These are phyloP conservation scores for Fraxinus velutina DNA, from an alignment of 305 asterid genomes.

Conservation along the genomic window DNA sequence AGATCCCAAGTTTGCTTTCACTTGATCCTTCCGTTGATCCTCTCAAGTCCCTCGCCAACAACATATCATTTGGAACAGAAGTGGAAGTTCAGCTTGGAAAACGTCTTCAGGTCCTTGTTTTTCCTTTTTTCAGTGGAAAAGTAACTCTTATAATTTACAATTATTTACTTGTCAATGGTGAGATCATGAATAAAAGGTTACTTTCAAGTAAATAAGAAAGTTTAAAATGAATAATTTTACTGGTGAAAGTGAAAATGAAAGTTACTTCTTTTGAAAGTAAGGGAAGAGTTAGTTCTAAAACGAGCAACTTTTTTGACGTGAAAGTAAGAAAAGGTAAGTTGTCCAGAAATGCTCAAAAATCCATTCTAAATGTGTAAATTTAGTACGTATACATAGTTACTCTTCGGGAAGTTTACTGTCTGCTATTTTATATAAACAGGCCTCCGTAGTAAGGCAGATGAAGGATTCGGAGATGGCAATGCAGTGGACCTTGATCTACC, in stretches of 20 bases:
- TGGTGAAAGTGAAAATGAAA: neutral
- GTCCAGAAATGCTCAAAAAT: neutral
- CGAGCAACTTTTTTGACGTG: neutral
- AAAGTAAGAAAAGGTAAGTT: neutral
- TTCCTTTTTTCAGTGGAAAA: constrained; percentile 3
- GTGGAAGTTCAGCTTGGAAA: constrained; percentile 97
- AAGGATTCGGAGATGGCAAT: constrained; percentile 99
- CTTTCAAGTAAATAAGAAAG: neutral
- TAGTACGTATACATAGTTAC: neutral
- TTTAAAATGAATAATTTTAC: neutral
- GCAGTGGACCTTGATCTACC: constrained; percentile 99
- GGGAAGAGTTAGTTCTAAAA: neutral
- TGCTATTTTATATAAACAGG: constrained; percentile 44
- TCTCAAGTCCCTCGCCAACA: constrained; percentile 91
- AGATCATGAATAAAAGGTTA: neutral
- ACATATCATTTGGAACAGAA: constrained; percentile 96
- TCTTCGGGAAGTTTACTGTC: neutral
- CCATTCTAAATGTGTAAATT: neutral
- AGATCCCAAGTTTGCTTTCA: constrained; percentile 88
- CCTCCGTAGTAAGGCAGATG: constrained; percentile 99
- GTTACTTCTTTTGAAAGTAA: neutral
- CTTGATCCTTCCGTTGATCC: constrained; percentile 96
- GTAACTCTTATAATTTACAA: neutral
- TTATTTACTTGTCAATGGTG: neutral
- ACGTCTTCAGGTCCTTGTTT: constrained; percentile 78